Evolutionary conservation across 2,329 filamentous ascomycete genomes (phyloP).

Genomic region (Claviceps digitariae): DNA sequence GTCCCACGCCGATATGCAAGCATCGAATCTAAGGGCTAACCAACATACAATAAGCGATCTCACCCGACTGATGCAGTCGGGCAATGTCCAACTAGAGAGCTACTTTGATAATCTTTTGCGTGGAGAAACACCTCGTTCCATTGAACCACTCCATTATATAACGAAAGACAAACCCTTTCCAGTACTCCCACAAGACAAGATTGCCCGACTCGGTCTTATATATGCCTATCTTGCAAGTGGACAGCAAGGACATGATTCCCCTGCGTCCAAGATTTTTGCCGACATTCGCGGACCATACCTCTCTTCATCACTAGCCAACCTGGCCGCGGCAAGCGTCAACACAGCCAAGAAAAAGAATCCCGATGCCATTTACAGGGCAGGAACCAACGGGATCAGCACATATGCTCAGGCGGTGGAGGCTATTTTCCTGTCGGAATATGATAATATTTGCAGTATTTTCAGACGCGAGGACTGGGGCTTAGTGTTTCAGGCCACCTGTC

Average conservation of each 20-base stretch:
- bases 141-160: slow-evolving; percentile 85
- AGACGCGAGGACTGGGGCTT: slow-evolving; percentile 70
- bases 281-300: slow-evolving; percentile 80
- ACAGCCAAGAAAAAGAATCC: slow-evolving; percentile 68
- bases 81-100: slow-evolving; percentile 70
- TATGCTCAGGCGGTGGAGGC: slow-evolving; percentile 82
- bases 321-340: slow-evolving; percentile 76
- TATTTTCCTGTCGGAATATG: slow-evolving; percentile 77
- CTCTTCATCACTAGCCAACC: slow-evolving; percentile 66
- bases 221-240: slow-evolving; percentile 61
- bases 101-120: slow-evolving; percentile 67
- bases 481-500: slow-evolving; percentile 67
- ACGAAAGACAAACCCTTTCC: slow-evolving; percentile 85
- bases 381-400: slow-evolving; percentile 80
- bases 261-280: slow-evolving; percentile 70
- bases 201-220: slow-evolving; percentile 64
- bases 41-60: slow-evolving; percentile 79
- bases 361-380: slow-evolving; percentile 73
- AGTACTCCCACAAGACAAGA: slow-evolving; percentile 59
- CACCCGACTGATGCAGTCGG: slow-evolving; percentile 60
- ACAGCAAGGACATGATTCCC: slow-evolving; percentile 46
- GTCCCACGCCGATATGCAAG: slow-evolving; percentile 70
- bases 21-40: slow-evolving; percentile 84
- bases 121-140: slow-evolving; percentile 60
- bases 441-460: slow-evolving; percentile 82